These are phyloP conservation scores for Morella rubra DNA, from an alignment of 306 rosid species.

Conservation along the genomic window DNA sequence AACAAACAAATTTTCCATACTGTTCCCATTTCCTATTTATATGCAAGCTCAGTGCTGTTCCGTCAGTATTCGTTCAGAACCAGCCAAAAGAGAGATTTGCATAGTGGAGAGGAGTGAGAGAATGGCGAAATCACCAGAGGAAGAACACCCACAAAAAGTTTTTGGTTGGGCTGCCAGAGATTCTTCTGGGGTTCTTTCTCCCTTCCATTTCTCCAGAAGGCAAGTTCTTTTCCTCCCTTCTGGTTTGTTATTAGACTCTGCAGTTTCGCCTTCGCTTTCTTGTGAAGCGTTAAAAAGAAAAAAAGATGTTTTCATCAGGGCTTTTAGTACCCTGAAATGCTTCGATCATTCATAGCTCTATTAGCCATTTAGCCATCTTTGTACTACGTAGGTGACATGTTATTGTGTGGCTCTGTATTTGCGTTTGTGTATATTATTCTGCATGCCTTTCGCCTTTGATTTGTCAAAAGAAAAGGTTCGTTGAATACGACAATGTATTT, in stretches of 20 bases:
- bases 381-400: neutral
- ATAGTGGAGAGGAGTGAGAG: neutral
- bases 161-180: conserved; percentile 54
- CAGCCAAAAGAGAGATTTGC: neutral
- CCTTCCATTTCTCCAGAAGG: conserved; percentile 58
- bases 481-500: neutral
- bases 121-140: conserved; percentile 36
- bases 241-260: neutral
- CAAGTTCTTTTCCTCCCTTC: neutral
- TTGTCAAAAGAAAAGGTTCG: neutral
- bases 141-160: conserved; percentile 38
- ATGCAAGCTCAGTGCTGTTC: neutral
- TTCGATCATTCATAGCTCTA: neutral
- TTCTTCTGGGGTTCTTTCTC: conserved; percentile 45
- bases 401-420: neutral
- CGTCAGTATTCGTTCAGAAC: no score
- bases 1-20: neutral
- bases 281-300: conserved; percentile 1
- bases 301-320: neutral
- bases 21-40: neutral
- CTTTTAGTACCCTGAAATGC: neutral
- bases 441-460: neutral
- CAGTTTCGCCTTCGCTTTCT: neutral
- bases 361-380: conserved; percentile 1
- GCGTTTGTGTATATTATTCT: neutral